phyloP scores from a whole-genome alignment of 495 filamentous ascomycete species.

The Hyphodiscus hymeniophilus region DNA sequence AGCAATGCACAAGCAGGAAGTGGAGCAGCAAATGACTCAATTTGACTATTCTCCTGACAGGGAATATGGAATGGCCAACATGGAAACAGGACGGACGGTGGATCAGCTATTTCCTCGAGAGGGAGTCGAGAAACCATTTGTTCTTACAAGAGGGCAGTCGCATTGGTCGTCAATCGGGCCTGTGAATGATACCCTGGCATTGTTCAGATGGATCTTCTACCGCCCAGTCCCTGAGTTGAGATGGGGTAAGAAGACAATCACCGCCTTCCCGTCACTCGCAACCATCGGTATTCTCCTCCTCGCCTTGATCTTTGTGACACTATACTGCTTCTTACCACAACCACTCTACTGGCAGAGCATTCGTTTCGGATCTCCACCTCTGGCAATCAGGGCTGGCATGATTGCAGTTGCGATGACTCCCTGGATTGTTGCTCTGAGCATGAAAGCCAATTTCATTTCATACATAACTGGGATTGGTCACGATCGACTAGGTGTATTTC shows the following conservation, averaged over 20 bases:
- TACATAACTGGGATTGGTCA: constrained; percentile 86
- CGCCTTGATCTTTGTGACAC: constrained; percentile 59
- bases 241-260: constrained; percentile 48
- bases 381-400: constrained; percentile 90
- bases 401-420: constrained; percentile 88
- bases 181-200: constrained; percentile 65
- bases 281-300: constrained; percentile 56
- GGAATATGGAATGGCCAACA: constrained; percentile 59
- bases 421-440: constrained; percentile 84
- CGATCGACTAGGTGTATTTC: constrained; percentile 85
- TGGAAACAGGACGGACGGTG: constrained; percentile 57
- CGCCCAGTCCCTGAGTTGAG: constrained; percentile 63
- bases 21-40: constrained; percentile 34
- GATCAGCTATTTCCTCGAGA: constrained; percentile 61
- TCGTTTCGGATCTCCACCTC: constrained; percentile 73
- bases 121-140: constrained; percentile 36
- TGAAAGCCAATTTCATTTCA: constrained; percentile 83
- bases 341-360: constrained; percentile 81
- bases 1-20: constrained; percentile 70
- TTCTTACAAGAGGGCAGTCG: constrained; percentile 50
- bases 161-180: constrained; percentile 59
- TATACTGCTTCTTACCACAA: constrained; percentile 80
- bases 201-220: constrained; percentile 81
- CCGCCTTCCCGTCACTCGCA: constrained; percentile 69
- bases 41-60: constrained; percentile 46